Evolutionary conservation across 2,329 filamentous ascomycete genomes (phyloP), one percentile per base, ranked within the genome.

Genomic region (Ilyonectria mors-panacis): DNA sequence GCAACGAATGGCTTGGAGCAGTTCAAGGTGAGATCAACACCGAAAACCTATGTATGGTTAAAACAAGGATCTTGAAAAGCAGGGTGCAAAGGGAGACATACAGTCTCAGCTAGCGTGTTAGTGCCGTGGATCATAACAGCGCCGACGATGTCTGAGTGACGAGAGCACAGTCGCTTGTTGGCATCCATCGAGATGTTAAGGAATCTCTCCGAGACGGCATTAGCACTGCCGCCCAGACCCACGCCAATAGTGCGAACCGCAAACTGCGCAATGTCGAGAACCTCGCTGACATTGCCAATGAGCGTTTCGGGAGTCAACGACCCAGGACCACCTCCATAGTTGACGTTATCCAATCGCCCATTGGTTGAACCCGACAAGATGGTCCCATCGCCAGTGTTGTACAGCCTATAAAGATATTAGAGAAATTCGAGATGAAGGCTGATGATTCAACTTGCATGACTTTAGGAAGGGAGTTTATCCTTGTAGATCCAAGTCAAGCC

Each of bases 41-140:
- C 53, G 23, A 56, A 56, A 26, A 23, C 53, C 53, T 56, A 15
- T 37, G 13, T n/a, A 30, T 6, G 3, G 2, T 42, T 44, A 6
- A 10, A 58, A n/a, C n/a, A n/a, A n/a, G n/a, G n/a, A n/a, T n/a
- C n/a, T n/a, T n/a, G n/a, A n/a, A n/a, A n/a, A n/a, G n/a, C n/a
- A n/a, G n/a, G n/a, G n/a, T n/a, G n/a, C n/a, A n/a, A n/a, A n/a
- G n/a, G n/a, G n/a, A n/a, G n/a, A 48, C 56, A 1, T 19, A 50
- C 44, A 26, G 56, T 59, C 44, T 59, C 44, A 17, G 42, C 56
- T n/a, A 59, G 21, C 26, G 56, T 59, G 30, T 59, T 59, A 7
- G 56, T 58, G 17, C 55, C 55, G 10, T 58, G 55, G n/a, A 58
- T 47, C 55, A 58, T 58, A 13, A 58, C 42, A 35, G 55, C 55